Evolutionary conservation across 2,329 filamentous ascomycete genomes (phyloP).

Genomic region (Colletotrichum spaethianum): DNA sequence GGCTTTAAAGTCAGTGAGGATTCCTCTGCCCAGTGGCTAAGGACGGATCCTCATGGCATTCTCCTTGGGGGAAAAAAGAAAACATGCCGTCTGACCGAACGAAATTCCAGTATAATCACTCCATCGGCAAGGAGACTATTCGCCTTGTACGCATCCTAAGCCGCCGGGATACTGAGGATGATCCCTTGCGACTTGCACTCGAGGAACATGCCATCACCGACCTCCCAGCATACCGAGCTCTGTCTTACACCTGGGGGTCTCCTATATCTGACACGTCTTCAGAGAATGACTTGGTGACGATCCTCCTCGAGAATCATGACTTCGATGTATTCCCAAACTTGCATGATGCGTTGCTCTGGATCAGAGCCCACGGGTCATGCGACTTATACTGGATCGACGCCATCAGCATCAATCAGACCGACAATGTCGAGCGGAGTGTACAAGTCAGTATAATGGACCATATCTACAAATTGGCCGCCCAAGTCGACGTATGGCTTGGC

Average conservation of each 20-base stretch:
- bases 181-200: constrained; percentile 1
- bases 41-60: background rate
- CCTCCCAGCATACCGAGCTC: constrained; percentile 22
- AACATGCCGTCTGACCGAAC: constrained; percentile 1
- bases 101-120: constrained; percentile 10
- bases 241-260: constrained; percentile 33
- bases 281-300: background rate
- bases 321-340: constrained; percentile 20
- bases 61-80: background rate
- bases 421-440: constrained; percentile 25
- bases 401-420: constrained; percentile 41
- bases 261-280: background rate
- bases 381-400: constrained; percentile 41
- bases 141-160: constrained; percentile 23
- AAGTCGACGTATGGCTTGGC: constrained; percentile 42
- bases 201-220: constrained; percentile 24
- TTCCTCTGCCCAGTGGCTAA: background rate
- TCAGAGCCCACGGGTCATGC: constrained; percentile 9
- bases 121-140: constrained; percentile 17
- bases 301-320: background rate
- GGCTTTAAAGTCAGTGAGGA: background rate
- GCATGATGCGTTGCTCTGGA: constrained; percentile 24
- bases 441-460: constrained; percentile 42
- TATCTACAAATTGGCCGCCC: constrained; percentile 39
- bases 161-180: background rate